Base-by-base conservation (phyloP, 352 stramenopile genomes). In the Aphanomyces cochlioides region DNA sequence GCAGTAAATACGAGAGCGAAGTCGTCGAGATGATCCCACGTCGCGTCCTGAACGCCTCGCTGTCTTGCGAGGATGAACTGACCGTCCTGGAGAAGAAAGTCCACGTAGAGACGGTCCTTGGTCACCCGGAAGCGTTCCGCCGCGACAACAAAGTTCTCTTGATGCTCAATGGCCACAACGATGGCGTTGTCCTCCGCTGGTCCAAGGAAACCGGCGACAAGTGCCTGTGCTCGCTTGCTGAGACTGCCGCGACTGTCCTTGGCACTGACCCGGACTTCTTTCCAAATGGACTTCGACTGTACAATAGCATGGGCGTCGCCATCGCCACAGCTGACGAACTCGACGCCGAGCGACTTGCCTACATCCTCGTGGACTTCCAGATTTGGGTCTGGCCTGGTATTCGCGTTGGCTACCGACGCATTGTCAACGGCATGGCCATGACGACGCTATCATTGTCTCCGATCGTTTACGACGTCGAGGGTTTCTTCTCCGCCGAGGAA, bases 151-250 rank as follows among this genome's bases (percentile, higher is more conserved):
- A 73, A 39, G 80, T 89, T 53, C 88, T 92, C 43, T 74, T 92
- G 61, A 85, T 87, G 78, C 77, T 90, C 40, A 92, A 90, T 45
- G 82, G 84, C 34, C 56, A 87, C 53, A 85, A 90, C 67, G 75
- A 87, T 15, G 83, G 81, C 36, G 6, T 89, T 2, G 78, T 76
- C 53, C 39, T 89, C 41, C 69, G 72, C 6, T 92, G 75, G 79
- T 47, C 50, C 2, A 61, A 69, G 13, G 67, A 78, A 43, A 59
- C 47, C 1, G 40, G 6, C 39, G 47, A 69, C 43, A 39, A 37
- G 12, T 92, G 83, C 63, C 64, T 90, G 19, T 64, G 77, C n/a
- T 75, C 88, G 56, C 69, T 90, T 5, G 77, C 82, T 34, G 53
- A 69, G 47, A 59, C 76, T 6, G 81, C 80, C 1, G 81, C 74